Percentiles rank a stretch among this genome's conserved stretches.
Conservation (phyloP, 2,329 filamentous ascomycete genomes). For the Calonectria multiphialidica region DNA sequence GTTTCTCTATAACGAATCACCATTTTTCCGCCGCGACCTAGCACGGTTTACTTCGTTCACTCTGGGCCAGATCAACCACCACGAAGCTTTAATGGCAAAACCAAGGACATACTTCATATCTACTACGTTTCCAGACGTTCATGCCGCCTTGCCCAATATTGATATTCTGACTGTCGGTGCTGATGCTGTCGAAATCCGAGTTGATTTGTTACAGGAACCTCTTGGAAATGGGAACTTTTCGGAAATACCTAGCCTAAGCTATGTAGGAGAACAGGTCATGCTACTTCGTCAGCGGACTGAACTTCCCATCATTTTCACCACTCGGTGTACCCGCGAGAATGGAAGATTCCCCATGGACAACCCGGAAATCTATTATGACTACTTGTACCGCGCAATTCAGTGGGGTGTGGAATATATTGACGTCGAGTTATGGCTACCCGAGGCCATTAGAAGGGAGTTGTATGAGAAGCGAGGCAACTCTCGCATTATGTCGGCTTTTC, state of each 20-base stretch:
- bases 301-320: constrained; percentile 91
- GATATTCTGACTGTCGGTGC: constrained; percentile 90
- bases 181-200: constrained; percentile 86
- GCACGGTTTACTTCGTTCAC: constrained; percentile 84
- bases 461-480: constrained; percentile 81
- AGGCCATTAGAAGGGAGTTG: constrained; percentile 76
- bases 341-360: constrained; percentile 88
- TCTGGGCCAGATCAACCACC: constrained; percentile 82
- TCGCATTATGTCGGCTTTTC: constrained; percentile 91
- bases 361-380: constrained; percentile 79
- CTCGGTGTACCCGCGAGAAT: constrained; percentile 84
- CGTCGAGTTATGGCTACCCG: constrained; percentile 88
- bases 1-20: constrained; percentile 81
- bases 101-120: constrained; percentile 87
- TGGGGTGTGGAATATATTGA: constrained; percentile 94
- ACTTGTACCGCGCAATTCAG: constrained; percentile 86
- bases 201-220: constrained; percentile 84
- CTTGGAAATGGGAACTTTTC: constrained; percentile 71
- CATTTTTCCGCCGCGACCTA: constrained; percentile 81
- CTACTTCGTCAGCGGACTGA: constrained; percentile 85
- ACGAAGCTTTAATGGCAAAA: constrained; percentile 83
- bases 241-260: constrained; percentile 80
- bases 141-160: constrained; percentile 84
- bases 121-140: constrained; percentile 89
- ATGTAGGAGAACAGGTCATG: constrained; percentile 90